Conservation (phyloP, 345 rosid genomes). For the Arabis hirsuta region DNA sequence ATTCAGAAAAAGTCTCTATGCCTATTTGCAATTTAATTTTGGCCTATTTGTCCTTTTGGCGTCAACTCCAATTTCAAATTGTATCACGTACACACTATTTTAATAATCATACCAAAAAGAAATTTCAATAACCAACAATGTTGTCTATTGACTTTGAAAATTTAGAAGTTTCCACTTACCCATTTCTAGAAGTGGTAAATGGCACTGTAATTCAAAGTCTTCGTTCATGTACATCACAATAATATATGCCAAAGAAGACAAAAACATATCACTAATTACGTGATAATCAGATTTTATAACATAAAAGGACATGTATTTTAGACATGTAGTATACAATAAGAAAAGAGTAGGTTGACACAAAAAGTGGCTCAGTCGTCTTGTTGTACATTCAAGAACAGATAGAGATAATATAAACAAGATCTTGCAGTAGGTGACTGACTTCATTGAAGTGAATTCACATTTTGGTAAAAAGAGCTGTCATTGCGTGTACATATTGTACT, state of each 20-base stretch:
- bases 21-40: conserved; percentile 19
- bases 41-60: conserved; percentile 28
- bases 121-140: conserved; percentile 42
- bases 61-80: conserved; percentile 28
- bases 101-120: conserved; percentile 18
- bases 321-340: neutral
- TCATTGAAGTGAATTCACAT: conserved; percentile 22
- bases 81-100: conserved; percentile 35
- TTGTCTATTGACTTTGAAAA: conserved; percentile 41
- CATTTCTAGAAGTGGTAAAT: conserved; percentile 30
- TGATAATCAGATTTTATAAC: too few species aligned
- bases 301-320: neutral
- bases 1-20: conserved; percentile 19
- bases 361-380: neutral
- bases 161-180: conserved; percentile 36
- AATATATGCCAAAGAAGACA: conserved; percentile 8
- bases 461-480: conserved; percentile 32
- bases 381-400: conserved; percentile 13
- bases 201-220: conserved; percentile 20
- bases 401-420: conserved; percentile 27
- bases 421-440: conserved; percentile 41
- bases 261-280: too few species aligned
- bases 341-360: neutral
- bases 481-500: conserved; percentile 37
- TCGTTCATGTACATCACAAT: conserved; percentile 13